phyloP scores from a whole-genome alignment of 805 yeast species.

The Teunomyces cretensis region DNA sequence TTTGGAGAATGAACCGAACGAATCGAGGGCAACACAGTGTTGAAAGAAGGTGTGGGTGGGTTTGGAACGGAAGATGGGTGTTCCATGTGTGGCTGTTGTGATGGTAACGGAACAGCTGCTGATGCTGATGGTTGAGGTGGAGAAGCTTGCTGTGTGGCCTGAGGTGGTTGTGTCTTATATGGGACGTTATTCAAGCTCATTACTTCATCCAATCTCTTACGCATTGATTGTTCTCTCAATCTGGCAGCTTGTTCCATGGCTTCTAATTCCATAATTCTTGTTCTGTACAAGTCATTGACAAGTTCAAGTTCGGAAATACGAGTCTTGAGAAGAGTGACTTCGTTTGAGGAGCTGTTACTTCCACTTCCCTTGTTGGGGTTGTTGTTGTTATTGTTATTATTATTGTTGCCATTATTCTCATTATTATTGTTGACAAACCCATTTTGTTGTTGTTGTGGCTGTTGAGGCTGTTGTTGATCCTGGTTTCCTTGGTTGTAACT shows the following conservation, averaged over 20 bases:
- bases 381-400: slow-evolving; percentile 12
- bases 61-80: slow-evolving; percentile 4
- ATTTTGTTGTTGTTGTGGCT: slow-evolving; percentile 8
- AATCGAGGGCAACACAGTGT: slow-evolving; percentile 8
- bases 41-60: slow-evolving; percentile 1
- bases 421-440: slow-evolving; percentile 9
- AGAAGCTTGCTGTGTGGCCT: slow-evolving; percentile 3
- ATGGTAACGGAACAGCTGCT: neutral
- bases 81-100: slow-evolving; percentile 6
- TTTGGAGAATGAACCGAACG: slow-evolving; percentile 9
- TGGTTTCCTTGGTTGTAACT: slow-evolving; percentile 4
- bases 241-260: slow-evolving; percentile 58
- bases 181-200: slow-evolving; percentile 22
- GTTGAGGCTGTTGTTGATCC: slow-evolving; percentile 11
- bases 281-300: slow-evolving; percentile 83
- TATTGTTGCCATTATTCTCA: slow-evolving; percentile 10
- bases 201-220: slow-evolving; percentile 49
- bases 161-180: slow-evolving; percentile 3
- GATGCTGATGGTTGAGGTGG: slow-evolving; percentile 3
- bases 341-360: slow-evolving; percentile 18
- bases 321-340: slow-evolving; percentile 54
- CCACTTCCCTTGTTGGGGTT: slow-evolving; percentile 5
- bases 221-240: slow-evolving; percentile 47
- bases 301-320: slow-evolving; percentile 85
- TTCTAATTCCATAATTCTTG: slow-evolving; percentile 82